These are phyloP conservation scores for Phaseolus lunatus DNA, from an alignment of 306 rosid genomes.

Conservation along the genomic window DNA sequence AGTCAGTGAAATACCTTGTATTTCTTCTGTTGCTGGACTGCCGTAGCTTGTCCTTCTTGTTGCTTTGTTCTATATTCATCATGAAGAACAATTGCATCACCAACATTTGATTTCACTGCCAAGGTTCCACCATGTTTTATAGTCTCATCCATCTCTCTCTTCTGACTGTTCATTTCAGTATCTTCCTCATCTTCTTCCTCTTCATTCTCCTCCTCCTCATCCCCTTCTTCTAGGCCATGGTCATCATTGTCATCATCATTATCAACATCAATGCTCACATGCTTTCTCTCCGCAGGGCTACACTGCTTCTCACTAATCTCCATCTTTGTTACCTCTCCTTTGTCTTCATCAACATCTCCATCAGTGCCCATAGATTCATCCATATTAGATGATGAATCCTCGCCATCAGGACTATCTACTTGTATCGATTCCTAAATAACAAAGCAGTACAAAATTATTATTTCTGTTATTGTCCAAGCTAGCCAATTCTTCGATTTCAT, in stretches of 20 bases:
- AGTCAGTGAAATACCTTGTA: slow-evolving; percentile 59
- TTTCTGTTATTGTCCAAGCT: not conserved
- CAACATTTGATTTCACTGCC: slow-evolving; percentile 49
- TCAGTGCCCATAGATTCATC: slow-evolving; percentile 66
- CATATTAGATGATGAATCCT: slow-evolving; percentile 76
- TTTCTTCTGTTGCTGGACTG: slow-evolving; percentile 46
- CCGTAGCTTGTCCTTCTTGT: slow-evolving; percentile 50
- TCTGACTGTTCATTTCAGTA: slow-evolving; percentile 60
- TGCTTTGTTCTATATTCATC: slow-evolving; percentile 46
- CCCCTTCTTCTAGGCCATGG: slow-evolving; percentile 51
- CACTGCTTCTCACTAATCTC: slow-evolving; percentile 60
- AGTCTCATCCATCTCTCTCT: slow-evolving; percentile 52
- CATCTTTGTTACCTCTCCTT: slow-evolving; percentile 57
- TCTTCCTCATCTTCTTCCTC: slow-evolving; percentile 69
- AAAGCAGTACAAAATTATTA: slow-evolving; percentile 7
- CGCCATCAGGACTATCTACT: slow-evolving; percentile 73
- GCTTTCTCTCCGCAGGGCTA: slow-evolving; percentile 61
- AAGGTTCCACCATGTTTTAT: slow-evolving; percentile 55
- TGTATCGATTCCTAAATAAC: slow-evolving; percentile 65
- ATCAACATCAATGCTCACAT: slow-evolving; percentile 51
- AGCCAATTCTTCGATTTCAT: slow-evolving; percentile 19
- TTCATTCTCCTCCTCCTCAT: slow-evolving; percentile 57
- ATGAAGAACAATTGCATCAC: slow-evolving; percentile 45
- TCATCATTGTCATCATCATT: slow-evolving; percentile 57
- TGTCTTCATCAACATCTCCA: slow-evolving; percentile 62